Conservation (phyloP, 148 eudicot genomes). For the Heliosperma pusillum region DNA sequence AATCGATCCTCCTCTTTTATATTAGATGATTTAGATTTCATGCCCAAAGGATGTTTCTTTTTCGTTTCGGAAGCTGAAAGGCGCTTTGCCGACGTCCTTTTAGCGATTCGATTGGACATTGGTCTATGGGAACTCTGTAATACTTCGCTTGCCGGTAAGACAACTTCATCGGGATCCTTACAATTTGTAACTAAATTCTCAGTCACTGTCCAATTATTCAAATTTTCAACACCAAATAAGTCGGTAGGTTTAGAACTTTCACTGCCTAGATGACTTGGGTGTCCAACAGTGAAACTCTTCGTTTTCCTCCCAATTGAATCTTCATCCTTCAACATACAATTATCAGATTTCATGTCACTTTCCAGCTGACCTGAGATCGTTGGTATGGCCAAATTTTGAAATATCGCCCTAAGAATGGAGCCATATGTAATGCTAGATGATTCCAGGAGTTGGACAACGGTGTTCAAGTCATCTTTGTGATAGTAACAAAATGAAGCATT, state of each 20-base stretch:
- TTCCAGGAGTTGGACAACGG: slow-evolving; percentile 52
- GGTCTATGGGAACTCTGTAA: slow-evolving; percentile 21
- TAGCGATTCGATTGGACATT: slow-evolving; percentile 25
- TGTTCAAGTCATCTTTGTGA: slow-evolving; percentile 55
- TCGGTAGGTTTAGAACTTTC: slow-evolving; percentile 23
- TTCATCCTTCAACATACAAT: slow-evolving; percentile 26
- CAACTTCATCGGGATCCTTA: slow-evolving; percentile 65
- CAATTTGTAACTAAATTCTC: slow-evolving; percentile 43
- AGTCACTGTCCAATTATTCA: slow-evolving; percentile 22
- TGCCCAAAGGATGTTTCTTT: slow-evolving; percentile 30
- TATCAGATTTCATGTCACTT: slow-evolving; percentile 31
- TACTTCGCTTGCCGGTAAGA: slow-evolving; percentile 40
- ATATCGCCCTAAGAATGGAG: slow-evolving; percentile 46
- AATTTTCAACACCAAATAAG: slow-evolving; percentile 18
- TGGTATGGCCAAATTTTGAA: slow-evolving; percentile 42
- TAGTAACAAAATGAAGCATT: slow-evolving; percentile 57
- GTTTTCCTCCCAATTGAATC: slow-evolving; percentile 24
- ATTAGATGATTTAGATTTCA: slow-evolving; percentile 20
- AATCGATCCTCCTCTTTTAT: slow-evolving; percentile 21
- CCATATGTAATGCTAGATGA: slow-evolving; percentile 41
- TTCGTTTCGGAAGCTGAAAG: slow-evolving; percentile 32
- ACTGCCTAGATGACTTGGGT: slow-evolving; percentile 28
- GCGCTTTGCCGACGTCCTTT: slow-evolving; percentile 20
- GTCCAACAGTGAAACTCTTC: slow-evolving; percentile 24
- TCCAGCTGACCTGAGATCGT: slow-evolving; percentile 30